Conservation (phyloP, 805 yeast genomes). For the Blastobotrys mokoenaii region DNA sequence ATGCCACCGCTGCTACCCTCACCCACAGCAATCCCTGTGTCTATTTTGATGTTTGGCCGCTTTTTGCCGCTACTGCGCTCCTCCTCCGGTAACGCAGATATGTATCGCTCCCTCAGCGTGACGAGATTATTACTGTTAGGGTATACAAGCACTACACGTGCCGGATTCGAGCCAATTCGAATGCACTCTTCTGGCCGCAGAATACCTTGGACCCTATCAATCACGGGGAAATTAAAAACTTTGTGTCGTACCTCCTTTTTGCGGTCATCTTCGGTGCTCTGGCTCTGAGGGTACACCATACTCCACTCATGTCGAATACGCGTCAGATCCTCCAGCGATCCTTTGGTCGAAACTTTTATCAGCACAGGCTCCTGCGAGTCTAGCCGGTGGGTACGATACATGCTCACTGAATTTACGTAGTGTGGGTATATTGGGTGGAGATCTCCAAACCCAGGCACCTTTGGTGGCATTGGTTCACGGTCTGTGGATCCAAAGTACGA, state of each 20-base stretch:
- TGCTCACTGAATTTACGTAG: constrained; percentile 15
- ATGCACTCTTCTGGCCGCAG: constrained; percentile 16
- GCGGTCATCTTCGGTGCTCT: not conserved
- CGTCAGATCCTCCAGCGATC: constrained; percentile 19
- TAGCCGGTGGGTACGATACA: constrained; percentile 14
- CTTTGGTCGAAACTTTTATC: constrained; percentile 16
- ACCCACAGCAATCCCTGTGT: too few species aligned
- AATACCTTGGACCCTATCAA: constrained; percentile 15
- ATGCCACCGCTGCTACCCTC: not conserved
- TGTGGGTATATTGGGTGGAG: constrained; percentile 17
- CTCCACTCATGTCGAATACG: constrained; percentile 21
- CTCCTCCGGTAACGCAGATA: constrained; percentile 4
- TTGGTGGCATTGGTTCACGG: constrained; percentile 7
- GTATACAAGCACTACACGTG: constrained; percentile 15
- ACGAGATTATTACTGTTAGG: constrained; percentile 13
- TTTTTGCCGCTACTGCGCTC: not conserved
- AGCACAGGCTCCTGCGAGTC: constrained; percentile 14
- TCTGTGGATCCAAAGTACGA: too few species aligned
- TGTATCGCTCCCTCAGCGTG: constrained; percentile 16
- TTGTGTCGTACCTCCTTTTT: not conserved
- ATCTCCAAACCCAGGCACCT: constrained; percentile 14
- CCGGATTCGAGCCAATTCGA: constrained; percentile 13
- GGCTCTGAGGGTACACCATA: constrained; percentile 7
- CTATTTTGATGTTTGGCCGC: too few species aligned
- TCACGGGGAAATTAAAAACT: not conserved